These are phyloP conservation scores for Huntiella abstrusa DNA, from an alignment of 2,329 filamentous ascomycete genomes.

Conservation along the genomic window DNA sequence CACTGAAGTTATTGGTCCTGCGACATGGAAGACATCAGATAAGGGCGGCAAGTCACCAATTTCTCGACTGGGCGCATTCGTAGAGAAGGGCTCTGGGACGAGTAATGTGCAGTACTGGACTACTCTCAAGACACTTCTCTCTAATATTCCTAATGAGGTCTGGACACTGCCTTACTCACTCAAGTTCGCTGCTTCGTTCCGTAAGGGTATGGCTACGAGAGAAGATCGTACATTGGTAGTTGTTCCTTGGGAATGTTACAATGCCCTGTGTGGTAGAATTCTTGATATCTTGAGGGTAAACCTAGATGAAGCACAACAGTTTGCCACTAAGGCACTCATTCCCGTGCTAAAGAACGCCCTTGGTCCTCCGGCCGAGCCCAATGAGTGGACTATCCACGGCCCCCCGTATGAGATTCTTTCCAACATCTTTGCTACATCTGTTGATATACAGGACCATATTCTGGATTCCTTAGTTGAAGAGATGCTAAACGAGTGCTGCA, in stretches of 20 bases:
- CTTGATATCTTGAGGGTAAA: constrained; percentile 23
- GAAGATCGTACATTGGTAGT: constrained; percentile 57
- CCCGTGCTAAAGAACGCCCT: constrained; percentile 38
- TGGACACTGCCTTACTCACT: constrained; percentile 30
- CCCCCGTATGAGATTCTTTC: constrained; percentile 9
- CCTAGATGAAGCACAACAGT: constrained; percentile 23
- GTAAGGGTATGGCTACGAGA: constrained; percentile 49
- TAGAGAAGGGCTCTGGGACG: constrained; percentile 73
- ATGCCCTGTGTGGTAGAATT: constrained; percentile 41
- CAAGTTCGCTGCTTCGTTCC: constrained; percentile 46
- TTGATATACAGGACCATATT: neutral
- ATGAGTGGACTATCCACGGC: constrained; percentile 15
- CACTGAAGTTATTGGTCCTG: constrained; percentile 41
- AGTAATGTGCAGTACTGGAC: constrained; percentile 56
- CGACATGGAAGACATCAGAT: constrained; percentile 40
- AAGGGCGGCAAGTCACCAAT: constrained; percentile 34
- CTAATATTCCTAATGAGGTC: constrained; percentile 32
- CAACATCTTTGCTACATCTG: constrained; percentile 2
- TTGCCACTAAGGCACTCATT: constrained; percentile 32
- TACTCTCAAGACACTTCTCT: constrained; percentile 43
- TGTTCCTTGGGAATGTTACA: constrained; percentile 58
- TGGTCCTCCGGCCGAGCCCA: constrained; percentile 24
- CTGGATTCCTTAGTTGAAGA: constrained; percentile 16
- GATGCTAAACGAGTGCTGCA: constrained; percentile 35
- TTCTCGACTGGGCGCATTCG: constrained; percentile 45